Percentiles rank a stretch among this genome's conserved stretches.
Evolutionary conservation across 768 basidiomycete species (phyloP).

Genomic region (Auricularia heimuer): DNA sequence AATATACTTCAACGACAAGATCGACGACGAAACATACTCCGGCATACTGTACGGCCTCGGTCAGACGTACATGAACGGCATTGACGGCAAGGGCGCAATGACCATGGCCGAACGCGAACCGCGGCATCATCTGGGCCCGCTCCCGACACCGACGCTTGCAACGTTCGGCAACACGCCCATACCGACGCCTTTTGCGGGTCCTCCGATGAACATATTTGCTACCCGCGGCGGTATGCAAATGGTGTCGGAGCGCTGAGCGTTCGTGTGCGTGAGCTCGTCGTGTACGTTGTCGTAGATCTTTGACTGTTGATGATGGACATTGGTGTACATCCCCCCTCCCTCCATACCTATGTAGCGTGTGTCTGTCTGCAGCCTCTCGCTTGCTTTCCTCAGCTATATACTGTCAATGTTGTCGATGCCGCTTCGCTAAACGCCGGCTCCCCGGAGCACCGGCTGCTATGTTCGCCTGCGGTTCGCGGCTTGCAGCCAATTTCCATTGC

Average conservation of each 20-base stretch:
- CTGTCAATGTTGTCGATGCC: too few relatives aligned
- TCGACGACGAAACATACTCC: slow-evolving; percentile 75
- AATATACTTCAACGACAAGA: slow-evolving; percentile 80
- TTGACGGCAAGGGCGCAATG: background rate
- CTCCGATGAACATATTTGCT: background rate
- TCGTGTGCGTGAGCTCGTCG: background rate
- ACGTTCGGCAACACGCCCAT: slow-evolving; percentile 1
- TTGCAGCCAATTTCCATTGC: too few relatives aligned
- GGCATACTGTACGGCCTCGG: slow-evolving; percentile 80
- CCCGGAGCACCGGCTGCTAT: too few relatives aligned
- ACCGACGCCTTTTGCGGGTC: background rate
- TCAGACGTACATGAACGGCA: slow-evolving; percentile 33
- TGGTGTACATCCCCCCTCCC: background rate
- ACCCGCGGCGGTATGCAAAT: background rate
- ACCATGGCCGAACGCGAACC: slow-evolving; percentile 7
- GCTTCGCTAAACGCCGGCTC: too few relatives aligned
- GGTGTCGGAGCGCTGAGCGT: background rate
- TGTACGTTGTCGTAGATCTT: background rate
- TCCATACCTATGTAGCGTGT: background rate
- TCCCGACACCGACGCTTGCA: background rate
- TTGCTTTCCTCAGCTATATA: too few relatives aligned
- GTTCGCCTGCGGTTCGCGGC: too few relatives aligned
- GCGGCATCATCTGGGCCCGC: background rate
- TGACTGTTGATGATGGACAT: background rate
- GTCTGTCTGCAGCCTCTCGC: too few relatives aligned